Evolutionary conservation across 495 filamentous ascomycete genomes (phyloP), one percentile per base, ranked within the genome.

Genomic region (Penicillium goetzii): DNA sequence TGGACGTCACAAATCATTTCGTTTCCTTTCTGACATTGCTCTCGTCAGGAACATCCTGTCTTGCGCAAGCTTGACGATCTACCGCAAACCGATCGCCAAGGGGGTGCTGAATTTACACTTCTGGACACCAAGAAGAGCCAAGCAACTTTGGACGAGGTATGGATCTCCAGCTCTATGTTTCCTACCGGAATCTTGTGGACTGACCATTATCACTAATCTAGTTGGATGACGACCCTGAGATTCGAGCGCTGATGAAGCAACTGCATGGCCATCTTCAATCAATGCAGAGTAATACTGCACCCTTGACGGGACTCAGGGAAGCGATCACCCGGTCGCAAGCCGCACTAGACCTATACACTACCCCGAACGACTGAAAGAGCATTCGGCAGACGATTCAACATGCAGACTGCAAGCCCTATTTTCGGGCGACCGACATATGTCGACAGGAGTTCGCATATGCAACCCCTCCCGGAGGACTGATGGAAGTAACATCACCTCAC

Each of bases 181-280:
- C 0, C 43, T 47, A 58, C 23, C 4, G 25, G 17, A 67, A 50
- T 45, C 21, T 28, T 50, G 28, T 50, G 58, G 14, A 32, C 65
- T 63, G 4, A 63, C 70, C 47, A 54, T 43, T 32, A 51, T 5
- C 26, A 33, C 19, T 36, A 58, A 60, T 51, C 58, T 60, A 82
- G 80, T 69, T 81, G 45, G 76, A 78, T n/a, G 49, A 64, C 15
- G 79, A 83, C 56, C 75, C 78, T 0, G 76, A 78, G n/a, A 61
- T 75, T 11, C 60, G 59, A 8, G 61, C 40, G 12, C 54, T 83
- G 33, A 65, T 81, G 57, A 76, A 72, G 56, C 82, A 86, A 63
- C 71, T 89, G 12, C 74, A 80, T 52, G 76, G 78, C 45, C 86
- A 88, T 70, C 73, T 88, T 26, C 80, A 82, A 62, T 86, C 80